These are phyloP conservation scores for Mycena epipterygia DNA, from an alignment of 768 basidiomycete species.

Conservation along the genomic window DNA sequence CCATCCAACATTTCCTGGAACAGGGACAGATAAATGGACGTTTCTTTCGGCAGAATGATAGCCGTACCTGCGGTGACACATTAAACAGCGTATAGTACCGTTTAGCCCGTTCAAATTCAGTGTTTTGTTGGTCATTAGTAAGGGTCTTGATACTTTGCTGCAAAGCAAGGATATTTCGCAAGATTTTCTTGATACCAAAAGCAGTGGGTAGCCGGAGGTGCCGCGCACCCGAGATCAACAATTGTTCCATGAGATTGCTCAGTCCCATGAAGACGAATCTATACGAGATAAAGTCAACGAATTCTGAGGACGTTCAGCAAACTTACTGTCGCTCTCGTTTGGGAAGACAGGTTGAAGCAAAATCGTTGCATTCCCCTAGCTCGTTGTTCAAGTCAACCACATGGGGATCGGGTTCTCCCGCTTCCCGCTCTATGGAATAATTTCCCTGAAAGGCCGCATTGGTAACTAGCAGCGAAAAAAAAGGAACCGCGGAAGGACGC, in stretches of 20 bases:
- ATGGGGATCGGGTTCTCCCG: conserved; percentile 92
- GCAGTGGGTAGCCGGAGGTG: conserved; percentile 77
- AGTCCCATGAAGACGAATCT: conserved; percentile 93
- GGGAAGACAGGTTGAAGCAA: conserved; percentile 72
- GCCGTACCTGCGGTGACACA: conserved; percentile 77
- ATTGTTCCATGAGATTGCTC: conserved; percentile 85
- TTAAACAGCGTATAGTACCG: conserved; percentile 87
- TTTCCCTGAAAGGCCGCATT: conserved; percentile 71
- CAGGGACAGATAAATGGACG: neutral
- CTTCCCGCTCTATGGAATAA: conserved; percentile 85
- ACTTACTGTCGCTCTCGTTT: conserved; percentile 77
- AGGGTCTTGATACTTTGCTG: conserved; percentile 92
- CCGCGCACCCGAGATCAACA: conserved; percentile 82
- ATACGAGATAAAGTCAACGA: conserved; percentile 30
- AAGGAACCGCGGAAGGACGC: conserved; percentile 40
- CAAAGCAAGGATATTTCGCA: conserved; percentile 90
- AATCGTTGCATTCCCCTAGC: conserved; percentile 81
- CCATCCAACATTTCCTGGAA: conserved; percentile 82
- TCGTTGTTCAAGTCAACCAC: conserved; percentile 89
- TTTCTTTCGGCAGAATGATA: conserved; percentile 14
- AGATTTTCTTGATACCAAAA: conserved; percentile 88
- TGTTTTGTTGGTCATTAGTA: conserved; percentile 67
- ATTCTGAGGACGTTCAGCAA: neutral
- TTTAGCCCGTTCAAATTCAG: conserved; percentile 83
- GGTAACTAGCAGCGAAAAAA: conserved; percentile 27